A percentile compares a stretch with the other conserved stretches of the same genome.
Evolutionary conservation across 805 yeast genomes (phyloP).

Genomic region (Tetrapisispora phaffii): DNA sequence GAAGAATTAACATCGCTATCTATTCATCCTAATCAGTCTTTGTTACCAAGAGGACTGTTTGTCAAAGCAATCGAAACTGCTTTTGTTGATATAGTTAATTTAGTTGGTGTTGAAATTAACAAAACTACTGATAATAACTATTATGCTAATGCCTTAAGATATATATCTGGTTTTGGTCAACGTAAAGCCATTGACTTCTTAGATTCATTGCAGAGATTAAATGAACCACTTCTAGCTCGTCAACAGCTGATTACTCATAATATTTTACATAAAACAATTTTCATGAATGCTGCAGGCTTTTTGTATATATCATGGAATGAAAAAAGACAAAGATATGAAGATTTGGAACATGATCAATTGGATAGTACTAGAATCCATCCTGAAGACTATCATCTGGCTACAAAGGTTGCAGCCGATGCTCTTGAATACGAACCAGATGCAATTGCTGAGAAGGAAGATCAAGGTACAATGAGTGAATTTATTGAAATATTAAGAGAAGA

Average conservation of each 20-base stretch:
- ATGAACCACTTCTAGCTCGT: slow-evolving; percentile 56
- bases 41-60: slow-evolving; percentile 55
- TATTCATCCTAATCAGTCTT: slow-evolving; percentile 63
- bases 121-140: slow-evolving; percentile 69
- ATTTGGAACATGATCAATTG: slow-evolving; percentile 63
- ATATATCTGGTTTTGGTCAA: slow-evolving; percentile 87
- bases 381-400: slow-evolving; percentile 91
- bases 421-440: slow-evolving; percentile 93
- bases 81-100: slow-evolving; percentile 80
- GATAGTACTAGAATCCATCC: slow-evolving; percentile 97
- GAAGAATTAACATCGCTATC: slow-evolving; percentile 61
- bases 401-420: slow-evolving; percentile 97
- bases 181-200: slow-evolving; percentile 84
- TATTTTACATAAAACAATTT: slow-evolving; percentile 68
- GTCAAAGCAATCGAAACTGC: slow-evolving; percentile 63
- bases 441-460: slow-evolving; percentile 45
- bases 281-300: slow-evolving; percentile 88
- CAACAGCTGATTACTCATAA: slow-evolving; percentile 77
- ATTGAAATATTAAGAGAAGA: slow-evolving; percentile 47
- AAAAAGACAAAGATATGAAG: slow-evolving; percentile 33
- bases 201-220: slow-evolving; percentile 57
- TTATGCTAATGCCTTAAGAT: slow-evolving; percentile 61
- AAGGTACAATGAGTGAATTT: slow-evolving; percentile 32
- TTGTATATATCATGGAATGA: slow-evolving; percentile 62
- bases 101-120: slow-evolving; percentile 90